Evolutionary conservation across 2,329 filamentous ascomycete genomes (phyloP), one percentile per base, ranked within the genome.

Genomic region (Rhynchosporium graminicola): DNA sequence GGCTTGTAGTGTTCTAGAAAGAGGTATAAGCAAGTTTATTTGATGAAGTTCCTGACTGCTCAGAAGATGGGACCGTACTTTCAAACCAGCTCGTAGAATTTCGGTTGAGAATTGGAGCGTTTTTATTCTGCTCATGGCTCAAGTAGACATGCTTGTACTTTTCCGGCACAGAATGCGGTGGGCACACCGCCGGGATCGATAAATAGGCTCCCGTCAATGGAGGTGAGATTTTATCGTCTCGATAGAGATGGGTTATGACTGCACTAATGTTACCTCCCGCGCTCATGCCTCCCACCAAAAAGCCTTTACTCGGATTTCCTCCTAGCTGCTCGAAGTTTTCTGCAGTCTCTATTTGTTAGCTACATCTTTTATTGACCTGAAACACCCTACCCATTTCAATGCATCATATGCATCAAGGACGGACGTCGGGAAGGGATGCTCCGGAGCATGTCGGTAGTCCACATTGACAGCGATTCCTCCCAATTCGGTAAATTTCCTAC

Each of bases 281-380:
- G 10, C 78, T 81, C 1, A 76, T 75, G 0, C 82, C 81, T 15
- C 80, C 80, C 12, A 82, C 61, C n/a, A 83, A 63, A 64, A 83
- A 82, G 0, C 80, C 81, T 12, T 73, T 73, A 4, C 72, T 70
- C 0, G 78, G 75, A 61, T 81, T 75, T 9, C 77, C 77, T 7
- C 74, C 75, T 3, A 81, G 67, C 1, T 72, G 59, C 26, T 69
- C 42, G 20, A 79, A 77, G 61, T 82, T 78, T 13, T 72, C 64
- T 12, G 75, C 75, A 15, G 64, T 65, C 57, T 71, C 68, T 67
- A 58, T 2, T 31, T 52, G 20, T 43, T 45, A 42, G 36, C 38
- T 26, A 38, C 3, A 36, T 56, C 9, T 48, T 29, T 1, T 38
- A 5, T 15, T 13, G 12, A 12, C 20, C 5, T 42, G 3, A 6